Conservation (phyloP, 1,284 basidiomycete genomes). For the Cutaneotrichosporon dermatis region DNA sequence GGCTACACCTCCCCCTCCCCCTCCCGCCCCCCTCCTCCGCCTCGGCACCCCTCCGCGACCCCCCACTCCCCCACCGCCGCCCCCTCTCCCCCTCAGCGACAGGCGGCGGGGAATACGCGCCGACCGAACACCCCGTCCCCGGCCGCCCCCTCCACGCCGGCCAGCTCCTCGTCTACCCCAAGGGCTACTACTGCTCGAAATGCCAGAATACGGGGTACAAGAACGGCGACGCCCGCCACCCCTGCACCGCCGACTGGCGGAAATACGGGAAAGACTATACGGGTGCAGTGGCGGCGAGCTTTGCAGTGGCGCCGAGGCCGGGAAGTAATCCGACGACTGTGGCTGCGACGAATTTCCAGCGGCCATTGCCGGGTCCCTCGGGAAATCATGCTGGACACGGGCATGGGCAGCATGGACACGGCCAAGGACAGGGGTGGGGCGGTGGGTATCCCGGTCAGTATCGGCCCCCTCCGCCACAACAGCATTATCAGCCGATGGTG, state of each 20-base stretch:
- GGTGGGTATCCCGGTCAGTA: neutral
- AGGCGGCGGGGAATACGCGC: constrained; percentile 16
- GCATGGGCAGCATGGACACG: neutral
- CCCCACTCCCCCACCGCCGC: constrained; percentile 8
- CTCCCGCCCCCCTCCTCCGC: constrained; percentile 1
- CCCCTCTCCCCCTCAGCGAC: constrained; percentile 6
- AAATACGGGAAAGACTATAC: constrained; percentile 46
- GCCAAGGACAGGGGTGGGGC: neutral
- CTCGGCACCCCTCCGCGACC: neutral
- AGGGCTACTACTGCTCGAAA: constrained; percentile 37
- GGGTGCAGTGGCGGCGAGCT: constrained; percentile 41
- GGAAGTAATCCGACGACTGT: constrained; percentile 25
- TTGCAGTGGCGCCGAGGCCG: constrained; percentile 20
- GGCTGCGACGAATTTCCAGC: constrained; percentile 40
- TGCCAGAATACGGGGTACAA: constrained; percentile 49
- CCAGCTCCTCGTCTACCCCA: constrained; percentile 45
- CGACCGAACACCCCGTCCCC: constrained; percentile 41
- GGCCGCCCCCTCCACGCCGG: constrained; percentile 41
- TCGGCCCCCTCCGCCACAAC: constrained; percentile 8
- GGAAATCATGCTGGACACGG: neutral
- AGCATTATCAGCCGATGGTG: constrained; percentile 9
- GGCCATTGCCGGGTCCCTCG: constrained; percentile 27
- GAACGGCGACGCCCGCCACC: constrained; percentile 39
- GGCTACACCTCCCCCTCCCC: neutral
- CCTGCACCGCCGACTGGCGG: constrained; percentile 38